Base-by-base conservation (phyloP, 768 basidiomycete species). In the Leccinum broughii region DNA sequence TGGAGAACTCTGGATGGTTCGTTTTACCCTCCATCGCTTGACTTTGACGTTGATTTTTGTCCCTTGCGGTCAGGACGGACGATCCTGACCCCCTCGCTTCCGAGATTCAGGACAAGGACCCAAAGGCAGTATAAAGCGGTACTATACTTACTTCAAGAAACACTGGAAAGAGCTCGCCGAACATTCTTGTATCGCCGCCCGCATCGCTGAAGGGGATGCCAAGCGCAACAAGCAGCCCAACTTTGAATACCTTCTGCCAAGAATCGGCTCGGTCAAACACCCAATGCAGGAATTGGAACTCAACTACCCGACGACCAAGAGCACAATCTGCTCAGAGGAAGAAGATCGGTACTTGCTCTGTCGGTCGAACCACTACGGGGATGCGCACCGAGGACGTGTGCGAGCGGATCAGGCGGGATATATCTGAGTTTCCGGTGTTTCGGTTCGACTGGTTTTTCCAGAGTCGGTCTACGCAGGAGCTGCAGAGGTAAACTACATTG, bases 391-490 rank as follows among this genome's bases (percentile, higher is more conserved):
- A 92, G 54, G 94, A 97, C 67, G 90, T 93, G 26, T 97, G 94
- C 69, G 96, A 99, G 69, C 78, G 88, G 56, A 97, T 98, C 77
- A 97, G 96, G 83, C 86, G 89, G 74, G 96, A 98, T 74, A 94
- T 98, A 64, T 89, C 87, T 14, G 95, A 98, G 76, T 98, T 95
- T 76, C 95, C 96, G 2, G 90, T 95, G 14, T 99, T 98, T 78
- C 81, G 95, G 22, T 98, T 98, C 68, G 95, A 98, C 70, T 98
- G 95, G 96, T 98, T 97, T 79, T 90, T 95, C 82, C 95, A 96
- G 80, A 93, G 92, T 64, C 79, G 96, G 57, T 92, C 90, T 9
- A 87, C 93, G 3, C 88, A 92, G 68, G 96, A 98, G 76, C 76
- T 98, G 58, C 86, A 89, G 68, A 78, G 96, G 56, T 97, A 94